phyloP scores from a whole-genome alignment of 352 stramenopile genomes.

The Pseudoperonospora humuli region DNA sequence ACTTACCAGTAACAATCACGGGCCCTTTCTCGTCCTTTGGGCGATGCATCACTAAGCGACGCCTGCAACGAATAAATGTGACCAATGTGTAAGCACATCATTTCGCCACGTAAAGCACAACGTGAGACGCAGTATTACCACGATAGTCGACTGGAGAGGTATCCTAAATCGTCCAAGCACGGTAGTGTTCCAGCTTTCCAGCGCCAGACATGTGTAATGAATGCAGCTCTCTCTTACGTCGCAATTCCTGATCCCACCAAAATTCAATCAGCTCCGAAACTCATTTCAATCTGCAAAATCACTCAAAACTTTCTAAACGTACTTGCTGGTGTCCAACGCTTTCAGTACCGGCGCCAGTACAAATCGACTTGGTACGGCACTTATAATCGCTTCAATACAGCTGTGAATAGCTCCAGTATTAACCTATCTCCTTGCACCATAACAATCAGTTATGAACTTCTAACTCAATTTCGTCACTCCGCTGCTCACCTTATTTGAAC shows the following conservation, averaged over 20 bases:
- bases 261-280: conserved; percentile 3
- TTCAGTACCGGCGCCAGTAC: conserved; percentile 40
- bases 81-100: background rate
- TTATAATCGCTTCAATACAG: conserved; percentile 48
- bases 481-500: conserved; percentile 43
- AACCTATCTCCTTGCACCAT: conserved; percentile 16
- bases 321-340: conserved; percentile 46
- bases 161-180: conserved; percentile 39
- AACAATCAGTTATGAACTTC: background rate
- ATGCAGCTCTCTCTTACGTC: conserved; percentile 60
- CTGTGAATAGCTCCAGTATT: conserved; percentile 42
- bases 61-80: conserved; percentile 13
- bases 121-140: conserved; percentile 13
- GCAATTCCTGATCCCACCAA: conserved; percentile 33
- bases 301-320: conserved; percentile 1
- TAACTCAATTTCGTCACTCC: background rate
- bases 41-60: conserved; percentile 46
- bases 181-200: conserved; percentile 28
- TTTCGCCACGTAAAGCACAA: background rate
- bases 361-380: conserved; percentile 34
- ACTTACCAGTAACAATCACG: conserved; percentile 57
- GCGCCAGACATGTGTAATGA: conserved; percentile 35
- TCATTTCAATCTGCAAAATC: background rate
- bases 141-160: conserved; percentile 32
- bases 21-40: conserved; percentile 44